Percentiles rank a stretch among this genome's conserved stretches.
Conservation (phyloP, 306 rosid genomes). For the Glycyrrhiza uralensis region DNA sequence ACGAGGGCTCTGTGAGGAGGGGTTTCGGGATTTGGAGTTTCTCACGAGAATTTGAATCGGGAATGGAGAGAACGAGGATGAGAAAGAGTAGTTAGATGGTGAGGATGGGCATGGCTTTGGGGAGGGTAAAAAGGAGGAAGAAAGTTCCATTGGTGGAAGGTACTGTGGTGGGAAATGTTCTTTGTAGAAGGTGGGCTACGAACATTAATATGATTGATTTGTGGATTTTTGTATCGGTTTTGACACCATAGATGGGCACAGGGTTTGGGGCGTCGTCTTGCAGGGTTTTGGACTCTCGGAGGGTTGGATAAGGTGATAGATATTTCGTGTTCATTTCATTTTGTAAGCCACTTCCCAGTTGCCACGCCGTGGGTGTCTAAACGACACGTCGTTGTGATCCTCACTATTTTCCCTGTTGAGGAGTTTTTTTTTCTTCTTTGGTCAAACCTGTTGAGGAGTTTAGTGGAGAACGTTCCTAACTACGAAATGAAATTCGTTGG, state of each 20-base stretch:
- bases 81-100: slow-evolving; percentile 41
- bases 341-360: too few relatives aligned
- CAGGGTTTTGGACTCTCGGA: slow-evolving; percentile 29
- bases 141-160: slow-evolving; percentile 59
- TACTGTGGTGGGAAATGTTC: background rate
- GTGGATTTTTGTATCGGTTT: background rate
- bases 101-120: slow-evolving; percentile 40
- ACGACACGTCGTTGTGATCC: too few relatives aligned
- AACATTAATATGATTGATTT: slow-evolving; percentile 13
- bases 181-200: background rate
- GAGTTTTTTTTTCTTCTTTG: too few relatives aligned
- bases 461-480: too few relatives aligned
- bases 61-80: slow-evolving; percentile 54
- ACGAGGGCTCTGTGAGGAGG: slow-evolving; percentile 19
- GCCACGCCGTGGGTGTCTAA: too few relatives aligned
- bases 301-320: slow-evolving; percentile 37
- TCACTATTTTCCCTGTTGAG: too few relatives aligned
- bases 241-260: slow-evolving; percentile 8
- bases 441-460: too few relatives aligned
- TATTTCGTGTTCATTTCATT: too few relatives aligned
- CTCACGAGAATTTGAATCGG: slow-evolving; percentile 38
- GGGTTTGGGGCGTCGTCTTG: slow-evolving; percentile 28
- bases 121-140: slow-evolving; percentile 56
- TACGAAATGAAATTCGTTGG: too few relatives aligned
- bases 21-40: slow-evolving; percentile 28